Evolutionary conservation across 257 asterid genomes (phyloP).

Genomic region (Cordia subcordata): DNA sequence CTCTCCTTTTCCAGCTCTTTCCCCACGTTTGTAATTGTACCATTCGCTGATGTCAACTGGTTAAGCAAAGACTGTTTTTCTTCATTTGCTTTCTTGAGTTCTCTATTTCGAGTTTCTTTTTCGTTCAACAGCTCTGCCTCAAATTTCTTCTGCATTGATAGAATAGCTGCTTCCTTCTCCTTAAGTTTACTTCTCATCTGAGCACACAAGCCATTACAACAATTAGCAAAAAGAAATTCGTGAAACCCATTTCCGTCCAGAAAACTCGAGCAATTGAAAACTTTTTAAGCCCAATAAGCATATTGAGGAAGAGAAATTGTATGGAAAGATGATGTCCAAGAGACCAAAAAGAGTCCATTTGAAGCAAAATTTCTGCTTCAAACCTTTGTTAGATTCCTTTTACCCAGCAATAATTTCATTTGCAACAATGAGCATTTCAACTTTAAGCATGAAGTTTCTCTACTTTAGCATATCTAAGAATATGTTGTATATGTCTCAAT

Average conservation of each 20-base stretch:
- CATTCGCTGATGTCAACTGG: slow-evolving; percentile 40
- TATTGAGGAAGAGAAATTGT: background rate
- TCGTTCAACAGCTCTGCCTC: slow-evolving; percentile 49
- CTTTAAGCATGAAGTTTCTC: too few relatives aligned
- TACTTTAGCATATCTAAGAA: too few relatives aligned
- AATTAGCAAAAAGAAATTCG: slow-evolving; percentile 13
- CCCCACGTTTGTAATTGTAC: slow-evolving; percentile 28
- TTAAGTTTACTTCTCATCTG: slow-evolving; percentile 59
- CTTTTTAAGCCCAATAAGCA: background rate
- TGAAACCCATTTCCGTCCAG: slow-evolving; percentile 1
- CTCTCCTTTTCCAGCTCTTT: slow-evolving; percentile 48
- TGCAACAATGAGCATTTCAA: too few relatives aligned
- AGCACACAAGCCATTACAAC: slow-evolving; percentile 7
- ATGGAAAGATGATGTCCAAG: too few relatives aligned
- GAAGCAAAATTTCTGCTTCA: too few relatives aligned
- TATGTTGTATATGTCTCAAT: too few relatives aligned
- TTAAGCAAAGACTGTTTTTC: slow-evolving; percentile 43
- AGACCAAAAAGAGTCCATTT: too few relatives aligned
- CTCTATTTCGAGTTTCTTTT: slow-evolving; percentile 40
- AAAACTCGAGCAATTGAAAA: background rate
- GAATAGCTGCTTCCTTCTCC: slow-evolving; percentile 48
- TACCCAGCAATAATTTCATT: too few relatives aligned
- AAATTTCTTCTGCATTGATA: slow-evolving; percentile 39
- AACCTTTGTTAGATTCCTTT: too few relatives aligned
- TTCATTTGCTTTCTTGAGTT: slow-evolving; percentile 35